Base-by-base conservation (phyloP, 1,284 basidiomycete species). In the Kwoniella shivajii region DNA sequence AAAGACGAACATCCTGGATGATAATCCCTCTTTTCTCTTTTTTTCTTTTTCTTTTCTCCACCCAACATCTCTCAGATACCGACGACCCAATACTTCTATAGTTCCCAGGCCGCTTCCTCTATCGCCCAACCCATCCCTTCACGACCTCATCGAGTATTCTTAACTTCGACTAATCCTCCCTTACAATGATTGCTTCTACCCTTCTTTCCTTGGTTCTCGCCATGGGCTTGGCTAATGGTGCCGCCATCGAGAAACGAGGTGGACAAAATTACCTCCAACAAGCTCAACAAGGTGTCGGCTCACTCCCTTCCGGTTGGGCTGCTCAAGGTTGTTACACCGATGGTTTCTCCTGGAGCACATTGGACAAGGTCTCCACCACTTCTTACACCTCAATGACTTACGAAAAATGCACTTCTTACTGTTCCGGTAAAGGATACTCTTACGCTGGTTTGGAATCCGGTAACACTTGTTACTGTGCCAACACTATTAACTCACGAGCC, bases 261-360 rank as follows among this genome's bases (percentile, higher is more conserved):
- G 37, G 30, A 34, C 18, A 24, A 13, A 2, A 18, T 22, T 30
- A 47, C 47, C 26, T 46, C 18, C 18, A 33, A n/a, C 39, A 46
- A n/a, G n/a, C 38, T 31, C 47, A 54, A 24, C 24, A 55, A 54
- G 14, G 43, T 11, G 51, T 54, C 22, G 24, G 33, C 9, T 22
- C 39, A 14, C 43, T 54, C 43, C 39, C 29, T 24, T 31, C 54
- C n/a, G 60, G 63, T 0, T 65, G 65, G 61, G 31, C 60, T 1
- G 38, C 53, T 14, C 53, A 44, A 26, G 65, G 65, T 24, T 67
- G 65, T 46, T 54, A 59, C 29, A 46, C 57, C 27, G 63, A 67
- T 26, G 49, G 46, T n/a, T 41, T 44, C 22, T 52, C 22, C 45
- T 56, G 33, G n/a, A 46, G 54, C 6, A 57, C 61, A 31, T 52